Percentiles rank a stretch among this genome's conserved stretches.
Evolutionary conservation across 805 yeast genomes (phyloP).

Genomic region (Diddensiella caesifluorescens): DNA sequence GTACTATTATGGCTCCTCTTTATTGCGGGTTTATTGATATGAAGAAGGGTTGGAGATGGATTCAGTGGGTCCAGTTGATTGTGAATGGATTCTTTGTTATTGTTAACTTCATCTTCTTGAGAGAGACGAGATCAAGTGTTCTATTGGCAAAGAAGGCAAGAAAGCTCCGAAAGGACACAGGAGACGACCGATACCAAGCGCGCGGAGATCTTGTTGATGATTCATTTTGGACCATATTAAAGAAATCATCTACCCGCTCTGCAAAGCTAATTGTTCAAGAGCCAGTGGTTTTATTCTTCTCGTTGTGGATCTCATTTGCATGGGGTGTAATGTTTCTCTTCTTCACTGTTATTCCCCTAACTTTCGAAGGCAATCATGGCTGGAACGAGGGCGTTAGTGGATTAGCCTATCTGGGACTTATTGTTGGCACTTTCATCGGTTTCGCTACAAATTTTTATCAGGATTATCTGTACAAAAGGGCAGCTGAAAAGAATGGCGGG

Average conservation of each 20-base stretch:
- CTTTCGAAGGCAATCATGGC: slow-evolving; percentile 42
- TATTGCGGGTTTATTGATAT: slow-evolving; percentile 53
- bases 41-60: slow-evolving; percentile 65
- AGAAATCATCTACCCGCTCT: too few relatives aligned
- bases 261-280: too few relatives aligned
- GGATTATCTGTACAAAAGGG: slow-evolving; percentile 48
- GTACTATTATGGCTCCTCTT: slow-evolving; percentile 65
- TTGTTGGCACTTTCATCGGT: slow-evolving; percentile 62
- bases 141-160: slow-evolving; percentile 30
- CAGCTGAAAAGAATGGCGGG: slow-evolving; percentile 40
- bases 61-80: slow-evolving; percentile 53
- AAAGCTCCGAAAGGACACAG: slow-evolving; percentile 2
- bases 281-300: slow-evolving; percentile 48
- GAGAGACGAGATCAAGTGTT: slow-evolving; percentile 35
- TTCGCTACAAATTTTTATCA: slow-evolving; percentile 39
- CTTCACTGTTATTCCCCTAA: slow-evolving; percentile 53
- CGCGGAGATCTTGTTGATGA: slow-evolving; percentile 29
- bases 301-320: slow-evolving; percentile 49
- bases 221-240: slow-evolving; percentile 43
- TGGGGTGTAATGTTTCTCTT: slow-evolving; percentile 53
- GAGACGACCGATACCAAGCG: slow-evolving; percentile 26
- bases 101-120: slow-evolving; percentile 41
- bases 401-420: slow-evolving; percentile 53
- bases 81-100: slow-evolving; percentile 51
- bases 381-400: slow-evolving; percentile 48